Evolutionary conservation across 2,329 filamentous ascomycete genomes (phyloP), one percentile per base, ranked within the genome.

Genomic region (Pyrenophora graminea): DNA sequence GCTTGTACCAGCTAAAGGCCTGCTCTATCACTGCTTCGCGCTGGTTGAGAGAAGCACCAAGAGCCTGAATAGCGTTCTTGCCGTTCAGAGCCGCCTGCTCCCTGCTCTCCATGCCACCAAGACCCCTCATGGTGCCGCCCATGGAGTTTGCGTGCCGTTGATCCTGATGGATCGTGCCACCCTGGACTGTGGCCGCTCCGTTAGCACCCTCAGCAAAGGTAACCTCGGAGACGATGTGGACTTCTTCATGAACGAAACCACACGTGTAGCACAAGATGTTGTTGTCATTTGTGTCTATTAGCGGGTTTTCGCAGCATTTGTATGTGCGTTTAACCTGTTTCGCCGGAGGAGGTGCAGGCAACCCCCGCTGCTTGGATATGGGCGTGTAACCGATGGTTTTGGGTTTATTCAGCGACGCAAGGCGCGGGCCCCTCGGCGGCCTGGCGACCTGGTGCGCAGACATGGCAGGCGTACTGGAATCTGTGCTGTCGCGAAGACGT

Each of bases 161-260:
- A 71, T 92, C 90, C 52, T 91, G 89, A 46, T 86, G 88, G 54
- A 99, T 85, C 68, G 88, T 95, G 56, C 87, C 92, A 71, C 94
- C 94, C 72, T 97, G 91, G 15, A 97, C 91, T 43, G 95, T 84
- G 45, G 93, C 92, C 41, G 90, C 91, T 65, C 94, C 94, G 30
- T 85, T 86, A 0, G 90, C 85, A 23, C 85, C 88, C 77, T 99
- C 93, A 59, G 91, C 91, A 68, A 97, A 99, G 18, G 87, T 87
- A 56, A 97, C 85, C 72, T 99, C 94, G 41, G 91, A 85, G 51
- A 97, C 92, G 56, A 97, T 96, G 67, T 95, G 91, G 69, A 85
- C 87, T 68, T 95, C 89, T 62, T 89, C 87, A 48, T 93, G 84
- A 60, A 96, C 85, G 53, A 85, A 87, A 81, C 91, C 93, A 73